Percentiles rank a stretch among this genome's conserved stretches.
Conservation (phyloP, 306 rosid species). For the apple (Malus domestica) region ASM211411v1 NC_041797.1:8229001-8229500, state of each 20-base stretch:
- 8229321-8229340: not conserved
- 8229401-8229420: conserved; percentile 67
- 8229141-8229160: conserved; percentile 97
- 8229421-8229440: conserved; percentile 49
- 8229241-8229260: conserved; percentile 88
- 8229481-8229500: not conserved
- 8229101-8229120: conserved; percentile 61
- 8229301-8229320: conserved; percentile 30
- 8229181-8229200: conserved; percentile 84
- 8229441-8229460: conserved; percentile 53
- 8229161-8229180: conserved; percentile 96
- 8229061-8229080: conserved; percentile 84
- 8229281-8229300: conserved; percentile 93
- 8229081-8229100: conserved; percentile 68
- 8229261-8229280: conserved; percentile 82
- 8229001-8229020: not conserved
- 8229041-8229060: conserved; percentile 78
- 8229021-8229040: conserved; percentile 18
- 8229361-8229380: not conserved
- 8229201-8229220: conserved; percentile 21
- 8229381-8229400: conserved; percentile 52
- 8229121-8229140: conserved; percentile 82
- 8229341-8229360: not conserved
- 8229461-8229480: conserved; percentile 24
- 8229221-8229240: conserved; percentile 61